phyloP scores from a whole-genome alignment of 148 eudicot species.

The Chenopodium berlandieri region DNA sequence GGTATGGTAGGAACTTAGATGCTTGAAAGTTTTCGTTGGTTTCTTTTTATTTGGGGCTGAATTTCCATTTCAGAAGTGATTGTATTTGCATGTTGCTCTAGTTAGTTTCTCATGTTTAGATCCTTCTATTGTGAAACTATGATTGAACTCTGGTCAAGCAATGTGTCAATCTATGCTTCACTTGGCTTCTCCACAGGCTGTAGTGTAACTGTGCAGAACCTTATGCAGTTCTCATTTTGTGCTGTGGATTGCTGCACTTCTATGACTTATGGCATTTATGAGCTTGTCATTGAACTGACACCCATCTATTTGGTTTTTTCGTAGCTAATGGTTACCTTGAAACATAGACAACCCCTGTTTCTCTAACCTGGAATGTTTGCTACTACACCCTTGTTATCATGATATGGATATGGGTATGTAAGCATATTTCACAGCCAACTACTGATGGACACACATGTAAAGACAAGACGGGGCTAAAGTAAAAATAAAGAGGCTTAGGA shows the following conservation, averaged over 20 bases:
- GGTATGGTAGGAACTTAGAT: slow-evolving; percentile 37
- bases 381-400: not conserved
- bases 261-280: not conserved
- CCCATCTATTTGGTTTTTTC: not conserved
- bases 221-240: not conserved
- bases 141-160: not conserved
- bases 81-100: not conserved
- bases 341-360: not conserved
- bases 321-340: not conserved
- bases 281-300: not conserved
- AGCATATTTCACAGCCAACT: not conserved
- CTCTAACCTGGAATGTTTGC: not conserved
- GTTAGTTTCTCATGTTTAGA: not conserved
- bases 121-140: not conserved
- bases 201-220: not conserved
- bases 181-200: not conserved
- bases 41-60: not conserved
- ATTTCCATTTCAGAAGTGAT: not conserved
- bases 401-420: not conserved
- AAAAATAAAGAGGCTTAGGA: too few relatives aligned
- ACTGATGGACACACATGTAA: not conserved
- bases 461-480: too few relatives aligned
- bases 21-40: slow-evolving; percentile 2
- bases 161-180: not conserved
- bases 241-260: not conserved